Conservation (phyloP, 768 basidiomycete species). For the Sutorius australiensis region DNA sequence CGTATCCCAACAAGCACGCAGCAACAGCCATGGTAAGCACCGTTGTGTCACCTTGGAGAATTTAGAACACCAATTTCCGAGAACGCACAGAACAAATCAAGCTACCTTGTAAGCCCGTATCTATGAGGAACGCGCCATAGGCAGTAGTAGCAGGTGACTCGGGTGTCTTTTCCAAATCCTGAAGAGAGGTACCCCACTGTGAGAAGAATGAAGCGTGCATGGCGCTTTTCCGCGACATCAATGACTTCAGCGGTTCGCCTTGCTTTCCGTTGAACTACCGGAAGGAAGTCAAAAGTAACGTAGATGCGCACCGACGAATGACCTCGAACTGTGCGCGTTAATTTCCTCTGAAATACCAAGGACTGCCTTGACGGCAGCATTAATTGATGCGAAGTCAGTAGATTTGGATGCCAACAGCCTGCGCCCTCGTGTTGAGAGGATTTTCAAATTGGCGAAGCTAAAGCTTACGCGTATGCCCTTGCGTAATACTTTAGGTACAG, state of each 20-base stretch:
- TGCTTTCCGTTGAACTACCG: not conserved
- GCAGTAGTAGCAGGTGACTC: constrained; percentile 3
- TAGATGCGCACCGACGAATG: not conserved
- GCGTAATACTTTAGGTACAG: constrained; percentile 4
- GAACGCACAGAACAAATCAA: not conserved
- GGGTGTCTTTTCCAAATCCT: not conserved
- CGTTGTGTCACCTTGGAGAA: not conserved
- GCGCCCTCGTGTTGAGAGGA: not conserved
- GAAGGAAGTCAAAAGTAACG: not conserved
- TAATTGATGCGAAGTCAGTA: not conserved
- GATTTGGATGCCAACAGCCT: not conserved
- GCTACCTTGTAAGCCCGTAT: constrained; percentile 1
- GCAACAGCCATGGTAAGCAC: not conserved
- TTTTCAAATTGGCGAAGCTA: not conserved
- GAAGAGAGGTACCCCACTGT: not conserved
- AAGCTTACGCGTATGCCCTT: constrained; percentile 4
- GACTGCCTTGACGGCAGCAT: not conserved
- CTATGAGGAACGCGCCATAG: constrained; percentile 5
- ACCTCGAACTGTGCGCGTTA: not conserved
- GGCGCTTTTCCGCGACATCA: not conserved
- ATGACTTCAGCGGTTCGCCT: not conserved
- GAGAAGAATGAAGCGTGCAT: not conserved
- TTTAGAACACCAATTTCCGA: not conserved
- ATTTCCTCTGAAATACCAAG: not conserved
- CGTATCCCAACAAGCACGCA: constrained; percentile 3